A percentile compares a stretch with the other conserved stretches of the same genome.
Evolutionary conservation across 106 monocot genomes (phyloP).

Genomic region (Apostasia ramifera): DNA sequence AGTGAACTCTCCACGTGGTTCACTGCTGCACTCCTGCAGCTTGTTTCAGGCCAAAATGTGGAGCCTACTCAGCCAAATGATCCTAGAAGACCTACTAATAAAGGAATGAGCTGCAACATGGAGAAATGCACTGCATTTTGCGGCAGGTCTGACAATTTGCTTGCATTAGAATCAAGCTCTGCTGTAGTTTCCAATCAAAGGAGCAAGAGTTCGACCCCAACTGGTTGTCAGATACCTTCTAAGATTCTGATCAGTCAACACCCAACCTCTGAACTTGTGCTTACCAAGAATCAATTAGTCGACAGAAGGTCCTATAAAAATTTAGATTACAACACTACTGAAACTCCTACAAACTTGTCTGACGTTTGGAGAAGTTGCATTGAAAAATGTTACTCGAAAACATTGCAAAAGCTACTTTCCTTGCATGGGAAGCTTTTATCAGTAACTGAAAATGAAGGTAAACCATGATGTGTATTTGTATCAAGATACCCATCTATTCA

Average conservation of each 20-base stretch:
- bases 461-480: not conserved
- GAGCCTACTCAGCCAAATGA: conserved; percentile 35
- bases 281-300: conserved; percentile 10
- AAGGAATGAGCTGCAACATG: conserved; percentile 6
- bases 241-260: conserved; percentile 11
- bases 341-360: conserved; percentile 29
- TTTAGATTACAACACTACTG: conserved; percentile 5
- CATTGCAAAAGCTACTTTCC: conserved; percentile 47
- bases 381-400: conserved; percentile 62
- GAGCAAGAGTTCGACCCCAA: conserved; percentile 22
- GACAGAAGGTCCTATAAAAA: conserved; percentile 1
- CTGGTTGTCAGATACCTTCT: conserved; percentile 14
- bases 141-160: conserved; percentile 9
- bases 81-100: conserved; percentile 23
- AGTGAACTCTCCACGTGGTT: conserved; percentile 87
- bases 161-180: conserved; percentile 14
- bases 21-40: conserved; percentile 80
- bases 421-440: conserved; percentile 63
- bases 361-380: conserved; percentile 83
- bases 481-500: no score
- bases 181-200: conserved; percentile 9
- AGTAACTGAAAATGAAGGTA: conserved; percentile 60
- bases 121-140: not conserved
- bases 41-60: conserved; percentile 42
- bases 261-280: conserved; percentile 1